A percentile compares a stretch with the other conserved stretches of the same genome.
phyloP scores from a whole-genome alignment of 2,329 filamentous ascomycete species.

The Aspergillus udagawae region DNA sequence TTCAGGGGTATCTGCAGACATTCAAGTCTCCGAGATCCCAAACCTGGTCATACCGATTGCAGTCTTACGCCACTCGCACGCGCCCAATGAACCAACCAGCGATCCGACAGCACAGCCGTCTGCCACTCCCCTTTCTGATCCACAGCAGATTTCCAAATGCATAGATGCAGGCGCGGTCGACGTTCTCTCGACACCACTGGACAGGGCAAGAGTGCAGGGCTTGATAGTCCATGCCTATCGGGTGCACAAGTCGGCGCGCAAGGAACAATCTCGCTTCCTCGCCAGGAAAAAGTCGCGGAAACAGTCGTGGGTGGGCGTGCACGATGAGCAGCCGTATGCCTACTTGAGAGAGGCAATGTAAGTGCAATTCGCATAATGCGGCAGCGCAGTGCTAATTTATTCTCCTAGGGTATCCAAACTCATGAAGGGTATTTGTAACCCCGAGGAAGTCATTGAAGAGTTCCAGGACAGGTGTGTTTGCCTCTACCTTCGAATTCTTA shows the following conservation, averaged over 20 bases:
- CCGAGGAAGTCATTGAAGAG: conserved; percentile 58
- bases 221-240: conserved; percentile 81
- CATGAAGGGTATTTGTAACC: conserved; percentile 83
- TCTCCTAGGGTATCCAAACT: conserved; percentile 65
- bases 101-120: conserved; percentile 14
- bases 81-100: conserved; percentile 14
- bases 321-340: conserved; percentile 79
- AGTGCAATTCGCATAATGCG: conserved; percentile 10
- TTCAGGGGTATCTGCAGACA: conserved; percentile 46
- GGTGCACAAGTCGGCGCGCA: conserved; percentile 69
- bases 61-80: conserved; percentile 35
- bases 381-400: neutral
- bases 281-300: conserved; percentile 73
- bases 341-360: conserved; percentile 86
- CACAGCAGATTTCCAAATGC: conserved; percentile 62
- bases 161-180: conserved; percentile 84
- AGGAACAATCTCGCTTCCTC: conserved; percentile 67
- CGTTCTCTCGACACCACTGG: conserved; percentile 75
- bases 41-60: conserved; percentile 50
- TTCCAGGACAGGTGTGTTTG: conserved; percentile 55
- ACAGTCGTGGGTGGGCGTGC: conserved; percentile 85
- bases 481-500: neutral
- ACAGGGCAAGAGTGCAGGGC: conserved; percentile 67
- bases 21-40: conserved; percentile 47
- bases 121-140: conserved; percentile 42